Conservation (phyloP, 352 stramenopile genomes). For the Globisporangium lucens region DNA sequence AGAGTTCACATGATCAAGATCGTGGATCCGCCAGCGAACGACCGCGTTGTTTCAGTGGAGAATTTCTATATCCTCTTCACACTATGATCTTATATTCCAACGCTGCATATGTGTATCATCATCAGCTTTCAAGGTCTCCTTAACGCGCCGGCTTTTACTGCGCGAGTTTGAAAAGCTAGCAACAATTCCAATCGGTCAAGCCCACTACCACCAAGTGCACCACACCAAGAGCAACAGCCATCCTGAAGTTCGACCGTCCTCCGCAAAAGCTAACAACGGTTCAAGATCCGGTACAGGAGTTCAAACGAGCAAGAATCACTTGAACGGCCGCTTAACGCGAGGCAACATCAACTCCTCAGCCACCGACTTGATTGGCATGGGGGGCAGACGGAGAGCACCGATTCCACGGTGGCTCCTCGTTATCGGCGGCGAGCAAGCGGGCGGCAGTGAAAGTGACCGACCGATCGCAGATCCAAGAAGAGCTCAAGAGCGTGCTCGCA, state of each 20-base stretch:
- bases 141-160: slow-evolving; percentile 45
- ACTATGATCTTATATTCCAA: no score
- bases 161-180: slow-evolving; percentile 72
- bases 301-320: neutral
- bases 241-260: neutral
- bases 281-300: neutral
- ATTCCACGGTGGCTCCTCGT: slow-evolving; percentile 2
- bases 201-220: slow-evolving; percentile 15
- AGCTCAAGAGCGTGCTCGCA: slow-evolving; percentile 60
- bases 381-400: slow-evolving; percentile 1
- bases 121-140: slow-evolving; percentile 19
- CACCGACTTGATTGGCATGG: slow-evolving; percentile 1
- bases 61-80: slow-evolving; percentile 68
- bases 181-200: slow-evolving; percentile 57
- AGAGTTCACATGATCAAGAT: slow-evolving; percentile 70
- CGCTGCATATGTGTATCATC: neutral
- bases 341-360: neutral
- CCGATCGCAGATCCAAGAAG: slow-evolving; percentile 60
- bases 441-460: slow-evolving; percentile 35
- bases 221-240: slow-evolving; percentile 11
- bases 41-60: slow-evolving; percentile 63
- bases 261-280: slow-evolving; percentile 6
- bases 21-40: slow-evolving; percentile 28
- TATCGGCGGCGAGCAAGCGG: slow-evolving; percentile 15
- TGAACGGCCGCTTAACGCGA: slow-evolving; percentile 2